phyloP scores from a whole-genome alignment of 495 filamentous ascomycete species.

The Podospora conica region DNA sequence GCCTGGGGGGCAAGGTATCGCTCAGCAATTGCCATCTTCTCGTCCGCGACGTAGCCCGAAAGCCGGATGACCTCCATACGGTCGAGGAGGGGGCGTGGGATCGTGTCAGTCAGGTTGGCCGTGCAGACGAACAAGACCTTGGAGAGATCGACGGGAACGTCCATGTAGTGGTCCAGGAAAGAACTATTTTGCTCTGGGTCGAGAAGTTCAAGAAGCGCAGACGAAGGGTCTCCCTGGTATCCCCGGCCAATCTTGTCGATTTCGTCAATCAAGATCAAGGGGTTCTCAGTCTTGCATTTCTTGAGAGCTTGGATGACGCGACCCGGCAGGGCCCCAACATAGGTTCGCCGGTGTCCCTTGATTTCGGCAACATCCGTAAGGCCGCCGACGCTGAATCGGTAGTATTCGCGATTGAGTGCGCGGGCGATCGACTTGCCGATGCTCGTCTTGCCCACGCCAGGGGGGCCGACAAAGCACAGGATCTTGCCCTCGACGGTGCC shows the following conservation, averaged over 20 bases:
- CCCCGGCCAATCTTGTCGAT: constrained; percentile 96
- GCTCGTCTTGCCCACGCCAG: constrained; percentile 93
- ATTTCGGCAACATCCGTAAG: constrained; percentile 98
- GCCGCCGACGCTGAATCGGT: constrained; percentile 95
- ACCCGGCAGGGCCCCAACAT: constrained; percentile 92
- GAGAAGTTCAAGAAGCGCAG: constrained; percentile 86
- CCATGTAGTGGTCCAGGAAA: constrained; percentile 98
- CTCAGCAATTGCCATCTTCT: constrained; percentile 99
- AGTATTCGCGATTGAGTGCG: constrained; percentile 91
- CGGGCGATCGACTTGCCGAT: constrained; percentile 97
- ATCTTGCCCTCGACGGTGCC: constrained; percentile 99
- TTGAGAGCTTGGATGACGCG: constrained; percentile 97
- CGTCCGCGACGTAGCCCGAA: constrained; percentile 94
- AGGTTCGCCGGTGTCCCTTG: constrained; percentile 94
- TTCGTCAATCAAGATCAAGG: constrained; percentile 93
- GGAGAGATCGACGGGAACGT: constrained; percentile 94
- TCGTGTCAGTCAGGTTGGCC: constrained; percentile 98
- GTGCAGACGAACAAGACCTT: constrained; percentile 99
- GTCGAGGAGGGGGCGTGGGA: constrained; percentile 88
- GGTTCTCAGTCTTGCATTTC: constrained; percentile 98
- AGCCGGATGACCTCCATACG: constrained; percentile 98
- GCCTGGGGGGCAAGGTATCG: constrained; percentile 86
- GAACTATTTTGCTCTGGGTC: constrained; percentile 97
- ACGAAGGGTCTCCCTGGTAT: constrained; percentile 93
- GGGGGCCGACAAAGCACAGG: constrained; percentile 93